Conservation (phyloP, 768 basidiomycete genomes). For the Pleurotus ostreatus region DNA sequence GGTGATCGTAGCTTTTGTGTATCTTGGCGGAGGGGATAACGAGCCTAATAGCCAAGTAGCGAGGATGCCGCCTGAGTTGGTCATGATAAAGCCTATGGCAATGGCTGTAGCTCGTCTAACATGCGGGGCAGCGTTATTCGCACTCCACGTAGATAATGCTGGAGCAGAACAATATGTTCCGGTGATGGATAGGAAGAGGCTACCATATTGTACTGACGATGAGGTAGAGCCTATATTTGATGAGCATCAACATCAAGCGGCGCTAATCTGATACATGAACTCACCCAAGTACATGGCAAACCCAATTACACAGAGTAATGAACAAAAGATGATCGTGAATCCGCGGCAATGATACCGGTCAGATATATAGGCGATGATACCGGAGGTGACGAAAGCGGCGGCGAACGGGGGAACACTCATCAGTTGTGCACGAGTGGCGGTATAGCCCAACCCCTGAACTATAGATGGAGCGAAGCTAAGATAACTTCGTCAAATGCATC, state of each 20-base stretch:
- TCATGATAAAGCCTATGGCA: slow-evolving; percentile 54
- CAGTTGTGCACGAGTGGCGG: slow-evolving; percentile 49
- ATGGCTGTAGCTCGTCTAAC: slow-evolving; percentile 54
- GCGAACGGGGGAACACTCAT: slow-evolving; percentile 61
- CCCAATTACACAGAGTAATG: slow-evolving; percentile 40
- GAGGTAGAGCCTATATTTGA: slow-evolving; percentile 27
- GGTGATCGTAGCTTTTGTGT: slow-evolving; percentile 42
- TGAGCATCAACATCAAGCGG: not conserved
- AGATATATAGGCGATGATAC: slow-evolving; percentile 39
- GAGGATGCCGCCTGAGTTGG: slow-evolving; percentile 58
- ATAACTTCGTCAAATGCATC: not conserved
- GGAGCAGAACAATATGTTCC: slow-evolving; percentile 54
- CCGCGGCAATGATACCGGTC: slow-evolving; percentile 52
- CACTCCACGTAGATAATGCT: slow-evolving; percentile 52
- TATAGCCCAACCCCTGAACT: slow-evolving; percentile 57
- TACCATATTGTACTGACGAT: slow-evolving; percentile 43
- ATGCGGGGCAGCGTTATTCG: slow-evolving; percentile 59
- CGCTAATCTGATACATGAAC: slow-evolving; percentile 10
- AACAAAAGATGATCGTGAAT: slow-evolving; percentile 37
- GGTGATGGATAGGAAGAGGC: slow-evolving; percentile 50
- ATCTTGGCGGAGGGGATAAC: slow-evolving; percentile 45
- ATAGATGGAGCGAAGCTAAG: slow-evolving; percentile 70
- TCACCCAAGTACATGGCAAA: slow-evolving; percentile 53
- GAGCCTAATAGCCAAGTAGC: slow-evolving; percentile 18
- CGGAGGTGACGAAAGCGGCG: slow-evolving; percentile 32